phyloP scores from a whole-genome alignment of 495 filamentous ascomycete genomes.

The Penicillium mononematosum region DNA sequence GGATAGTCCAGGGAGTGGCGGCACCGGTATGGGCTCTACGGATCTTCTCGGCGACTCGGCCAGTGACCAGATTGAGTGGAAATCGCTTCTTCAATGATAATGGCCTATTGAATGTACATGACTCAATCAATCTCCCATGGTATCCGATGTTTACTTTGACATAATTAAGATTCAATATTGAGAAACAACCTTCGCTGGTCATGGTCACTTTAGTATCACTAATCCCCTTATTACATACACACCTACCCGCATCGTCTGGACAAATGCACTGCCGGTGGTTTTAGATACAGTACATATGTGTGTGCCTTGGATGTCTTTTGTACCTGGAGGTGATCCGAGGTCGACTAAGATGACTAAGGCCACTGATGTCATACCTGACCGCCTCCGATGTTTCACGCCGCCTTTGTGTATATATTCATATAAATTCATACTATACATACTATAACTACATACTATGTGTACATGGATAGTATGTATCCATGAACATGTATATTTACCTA shows the following conservation, averaged over 20 bases:
- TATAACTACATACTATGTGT: too few relatives aligned
- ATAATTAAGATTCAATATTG: too few relatives aligned
- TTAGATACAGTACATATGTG: too few relatives aligned
- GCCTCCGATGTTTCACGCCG: constrained; percentile 1
- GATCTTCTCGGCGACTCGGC: constrained; percentile 31
- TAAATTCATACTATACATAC: too few relatives aligned
- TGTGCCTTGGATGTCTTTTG: not conserved
- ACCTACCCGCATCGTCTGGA: too few relatives aligned
- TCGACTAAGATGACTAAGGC: not conserved
- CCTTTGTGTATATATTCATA: not conserved
- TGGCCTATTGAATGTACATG: not conserved
- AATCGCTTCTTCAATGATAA: constrained; percentile 34
- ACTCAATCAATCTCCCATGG: not conserved
- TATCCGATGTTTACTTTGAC: not conserved
- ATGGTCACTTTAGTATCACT: not conserved
- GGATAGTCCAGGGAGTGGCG: not conserved
- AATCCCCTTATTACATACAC: too few relatives aligned
- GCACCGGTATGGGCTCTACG: not conserved
- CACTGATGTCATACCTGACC: constrained; percentile 7
- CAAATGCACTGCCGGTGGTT: too few relatives aligned
- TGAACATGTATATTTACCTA: not conserved
- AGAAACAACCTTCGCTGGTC: too few relatives aligned
- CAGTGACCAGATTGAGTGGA: constrained; percentile 34
- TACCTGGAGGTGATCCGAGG: too few relatives aligned
- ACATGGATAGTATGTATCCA: not conserved